Conservation (phyloP, 2,329 filamentous ascomycete species). For the Cytospora piceae region DNA sequence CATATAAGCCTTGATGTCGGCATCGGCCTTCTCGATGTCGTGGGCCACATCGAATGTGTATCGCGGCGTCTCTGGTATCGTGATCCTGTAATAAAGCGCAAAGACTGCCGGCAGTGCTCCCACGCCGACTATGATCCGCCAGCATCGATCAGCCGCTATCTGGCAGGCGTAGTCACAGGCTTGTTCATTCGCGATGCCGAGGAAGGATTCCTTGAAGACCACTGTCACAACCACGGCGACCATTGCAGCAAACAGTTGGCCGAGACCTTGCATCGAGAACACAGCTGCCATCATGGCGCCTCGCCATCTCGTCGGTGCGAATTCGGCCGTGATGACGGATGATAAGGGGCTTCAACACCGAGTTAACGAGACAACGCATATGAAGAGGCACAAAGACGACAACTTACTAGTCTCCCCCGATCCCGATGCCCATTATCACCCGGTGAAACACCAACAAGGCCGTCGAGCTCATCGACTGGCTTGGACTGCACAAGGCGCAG, state of each 20-base stretch:
- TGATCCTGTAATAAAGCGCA: conserved; percentile 83
- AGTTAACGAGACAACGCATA: background rate
- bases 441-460: conserved; percentile 74
- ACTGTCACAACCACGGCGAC: conserved; percentile 71
- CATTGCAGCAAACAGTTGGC: conserved; percentile 74
- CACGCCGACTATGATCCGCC: conserved; percentile 80
- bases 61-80: conserved; percentile 74
- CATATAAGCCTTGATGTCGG: conserved; percentile 68
- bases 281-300: conserved; percentile 83
- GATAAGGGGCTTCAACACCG: conserved; percentile 58
- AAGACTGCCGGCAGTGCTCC: conserved; percentile 77
- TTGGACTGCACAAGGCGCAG: conserved; percentile 65
- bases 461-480: conserved; percentile 61
- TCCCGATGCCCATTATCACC: conserved; percentile 76
- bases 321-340: conserved; percentile 81
- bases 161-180: conserved; percentile 66
- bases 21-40: conserved; percentile 75
- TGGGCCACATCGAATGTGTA: conserved; percentile 75
- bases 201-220: conserved; percentile 61
- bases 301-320: conserved; percentile 79
- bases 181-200: conserved; percentile 44
- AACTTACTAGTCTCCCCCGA: conserved; percentile 72
- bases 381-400: background rate
- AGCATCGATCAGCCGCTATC: conserved; percentile 76
- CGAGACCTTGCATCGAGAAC: conserved; percentile 83